Evolutionary conservation across 2,329 filamentous ascomycete genomes (phyloP), one percentile per base, ranked within the genome.

Genomic region (Leptographium lundbergii): DNA sequence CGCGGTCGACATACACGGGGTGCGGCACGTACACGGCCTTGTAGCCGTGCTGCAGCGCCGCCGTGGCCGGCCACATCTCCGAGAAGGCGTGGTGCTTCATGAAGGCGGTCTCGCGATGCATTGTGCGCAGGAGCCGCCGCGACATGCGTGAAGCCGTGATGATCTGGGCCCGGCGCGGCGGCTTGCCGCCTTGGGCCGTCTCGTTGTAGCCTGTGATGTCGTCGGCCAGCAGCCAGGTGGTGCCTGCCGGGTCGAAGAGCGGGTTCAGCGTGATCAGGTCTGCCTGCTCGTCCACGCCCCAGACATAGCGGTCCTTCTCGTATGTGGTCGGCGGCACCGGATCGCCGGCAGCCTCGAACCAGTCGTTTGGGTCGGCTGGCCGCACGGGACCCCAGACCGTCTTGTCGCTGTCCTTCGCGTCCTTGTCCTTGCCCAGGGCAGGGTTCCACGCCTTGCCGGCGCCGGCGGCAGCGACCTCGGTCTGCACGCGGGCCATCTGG

Each of bases 1-100:
- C 81, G 59, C 91, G 85, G 71, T 96, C 91, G 19, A 92, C 82
- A 69, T 87, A 97, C 59, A 95, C 80, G 1, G 91, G 89, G 67
- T 97, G 92, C 1, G 92, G 92, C 2, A 86, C 90, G 64, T 87
- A 95, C 17, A 96, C 91, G 45, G 89, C 91, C 75, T 96, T 97
- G 74, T 89, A 85, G 13, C 92, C 92, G 69, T 96, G 91, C 61
- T 96, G 91, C 11, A 97, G 79, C 1, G 91, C 89, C 1, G 89
- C 85, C 0, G 88, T 94, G 1, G 87, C 86, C 0, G 91, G 89
- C 90, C 90, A 96, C 91, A 96, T 96, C 72, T 97, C 92, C 0
- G 91, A 89, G 70, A 95, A 95, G 75, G 94, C 95, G 63, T 89
- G 88, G 71, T 95, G 88, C 66, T 91, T 91, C 68, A 87, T 86